Percentiles rank a stretch among this genome's conserved stretches.
Conservation (phyloP, 192 early-diverging fungal species). For the Podila epicladia region DNA sequence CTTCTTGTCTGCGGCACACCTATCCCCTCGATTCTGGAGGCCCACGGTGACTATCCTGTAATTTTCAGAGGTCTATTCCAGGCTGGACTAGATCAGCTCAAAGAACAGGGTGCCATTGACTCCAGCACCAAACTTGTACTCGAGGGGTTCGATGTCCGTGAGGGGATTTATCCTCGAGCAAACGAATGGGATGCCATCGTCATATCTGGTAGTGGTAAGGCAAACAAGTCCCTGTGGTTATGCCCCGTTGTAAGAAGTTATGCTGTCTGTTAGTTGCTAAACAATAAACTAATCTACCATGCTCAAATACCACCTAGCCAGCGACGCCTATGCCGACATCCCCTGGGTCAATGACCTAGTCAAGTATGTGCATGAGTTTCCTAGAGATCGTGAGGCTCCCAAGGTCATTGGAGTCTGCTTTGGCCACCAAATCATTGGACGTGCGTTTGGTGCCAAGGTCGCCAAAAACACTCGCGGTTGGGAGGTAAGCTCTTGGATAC, state of each 20-base stretch:
- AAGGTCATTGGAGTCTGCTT: conserved; percentile 79
- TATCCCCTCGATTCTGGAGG: conserved; percentile 49
- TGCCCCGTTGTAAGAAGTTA: not conserved
- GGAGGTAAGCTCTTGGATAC: conserved; percentile 64
- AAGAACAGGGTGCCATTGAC: conserved; percentile 10
- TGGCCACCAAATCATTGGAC: conserved; percentile 85
- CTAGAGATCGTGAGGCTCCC: conserved; percentile 28
- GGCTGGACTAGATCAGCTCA: conserved; percentile 39
- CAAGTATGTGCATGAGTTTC: conserved; percentile 58
- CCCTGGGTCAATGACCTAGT: conserved; percentile 73
- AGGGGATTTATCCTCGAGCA: conserved; percentile 43
- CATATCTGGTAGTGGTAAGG: conserved; percentile 63
- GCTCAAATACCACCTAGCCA: conserved; percentile 26
- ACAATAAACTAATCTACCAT: too few species aligned
- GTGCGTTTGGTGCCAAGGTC: conserved; percentile 68
- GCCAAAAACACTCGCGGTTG: conserved; percentile 71
- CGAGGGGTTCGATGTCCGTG: conserved; percentile 56
- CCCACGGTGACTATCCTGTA: conserved; percentile 57
- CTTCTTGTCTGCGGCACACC: conserved; percentile 62
- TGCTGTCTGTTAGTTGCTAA: too few species aligned
- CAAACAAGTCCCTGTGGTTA: not conserved
- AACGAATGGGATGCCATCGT: conserved; percentile 60
- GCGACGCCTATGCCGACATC: conserved; percentile 69
- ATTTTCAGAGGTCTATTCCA: conserved; percentile 50
- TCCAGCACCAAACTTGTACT: conserved; percentile 31